Evolutionary conservation across 2,329 filamentous ascomycete species (phyloP).

Genomic region (Xylariaceae sp.): DNA sequence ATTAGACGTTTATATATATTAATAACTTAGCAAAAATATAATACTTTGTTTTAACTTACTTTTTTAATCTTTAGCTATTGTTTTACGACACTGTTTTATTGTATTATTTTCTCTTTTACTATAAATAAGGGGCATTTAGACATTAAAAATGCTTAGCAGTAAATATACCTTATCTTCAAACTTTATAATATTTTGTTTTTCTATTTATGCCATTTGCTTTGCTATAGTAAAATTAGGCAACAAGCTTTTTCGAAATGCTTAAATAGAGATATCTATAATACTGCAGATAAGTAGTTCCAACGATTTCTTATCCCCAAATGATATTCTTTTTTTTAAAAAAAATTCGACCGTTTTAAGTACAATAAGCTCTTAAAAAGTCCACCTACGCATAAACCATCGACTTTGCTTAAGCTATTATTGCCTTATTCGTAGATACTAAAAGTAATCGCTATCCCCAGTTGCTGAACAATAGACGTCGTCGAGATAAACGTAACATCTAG

Average conservation of each 20-base stretch:
- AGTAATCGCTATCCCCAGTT: not conserved
- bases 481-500: no score
- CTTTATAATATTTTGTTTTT: conserved; percentile 6
- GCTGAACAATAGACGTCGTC: no score
- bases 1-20: not conserved
- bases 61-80: conserved; percentile 4
- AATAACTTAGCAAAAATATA: not conserved
- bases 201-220: not conserved
- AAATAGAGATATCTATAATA: not conserved
- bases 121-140: no score
- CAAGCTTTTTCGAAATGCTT: not conserved
- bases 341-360: no score
- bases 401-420: not conserved
- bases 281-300: not conserved
- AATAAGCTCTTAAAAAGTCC: not conserved
- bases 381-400: not conserved
- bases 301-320: not conserved
- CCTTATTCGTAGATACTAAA: not conserved
- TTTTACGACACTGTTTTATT: conserved; percentile 4
- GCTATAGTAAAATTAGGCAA: not conserved
- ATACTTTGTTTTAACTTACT: conserved; percentile 7
- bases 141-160: conserved; percentile 14
- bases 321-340: not conserved
- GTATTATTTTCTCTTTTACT: conserved; percentile 8
- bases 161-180: no score